These are phyloP conservation scores for Avena atlantica DNA, from an alignment of 176 grass and related monocot genomes.

Conservation along the genomic window DNA sequence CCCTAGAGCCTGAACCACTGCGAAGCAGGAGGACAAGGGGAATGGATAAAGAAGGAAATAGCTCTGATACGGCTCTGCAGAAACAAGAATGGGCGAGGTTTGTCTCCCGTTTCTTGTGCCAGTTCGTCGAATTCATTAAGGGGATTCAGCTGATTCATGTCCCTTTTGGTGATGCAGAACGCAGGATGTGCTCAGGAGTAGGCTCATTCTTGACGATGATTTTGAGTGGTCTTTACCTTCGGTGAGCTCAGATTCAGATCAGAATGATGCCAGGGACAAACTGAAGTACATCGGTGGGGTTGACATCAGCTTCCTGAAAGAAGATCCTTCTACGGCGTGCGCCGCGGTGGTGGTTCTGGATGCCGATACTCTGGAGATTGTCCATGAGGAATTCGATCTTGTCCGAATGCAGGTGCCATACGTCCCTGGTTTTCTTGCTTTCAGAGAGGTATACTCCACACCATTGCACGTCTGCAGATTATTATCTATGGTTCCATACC, in stretches of 20 bases:
- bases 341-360: constrained; percentile 73
- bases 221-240: constrained; percentile 65
- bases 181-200: constrained; percentile 78
- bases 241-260: constrained; percentile 34
- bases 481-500: too few relatives aligned
- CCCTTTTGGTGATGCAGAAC: constrained; percentile 46
- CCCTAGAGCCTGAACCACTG: not conserved
- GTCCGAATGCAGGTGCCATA: constrained; percentile 77
- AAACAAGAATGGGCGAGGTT: constrained; percentile 64
- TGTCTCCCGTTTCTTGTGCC: not conserved
- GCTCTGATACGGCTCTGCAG: constrained; percentile 30
- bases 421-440: constrained; percentile 92
- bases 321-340: constrained; percentile 69
- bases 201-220: constrained; percentile 65
- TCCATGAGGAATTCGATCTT: constrained; percentile 82
- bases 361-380: constrained; percentile 63
- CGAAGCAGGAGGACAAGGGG: not conserved
- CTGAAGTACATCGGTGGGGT: constrained; percentile 76
- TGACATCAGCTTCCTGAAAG: constrained; percentile 92
- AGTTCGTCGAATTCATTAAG: not conserved
- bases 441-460: constrained; percentile 64
- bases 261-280: constrained; percentile 3
- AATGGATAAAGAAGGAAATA: constrained; percentile 51
- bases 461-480: not conserved
- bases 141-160: not conserved